Conservation (phyloP, 1,139 yeast genomes). For the Protomyces gravidus region DNA sequence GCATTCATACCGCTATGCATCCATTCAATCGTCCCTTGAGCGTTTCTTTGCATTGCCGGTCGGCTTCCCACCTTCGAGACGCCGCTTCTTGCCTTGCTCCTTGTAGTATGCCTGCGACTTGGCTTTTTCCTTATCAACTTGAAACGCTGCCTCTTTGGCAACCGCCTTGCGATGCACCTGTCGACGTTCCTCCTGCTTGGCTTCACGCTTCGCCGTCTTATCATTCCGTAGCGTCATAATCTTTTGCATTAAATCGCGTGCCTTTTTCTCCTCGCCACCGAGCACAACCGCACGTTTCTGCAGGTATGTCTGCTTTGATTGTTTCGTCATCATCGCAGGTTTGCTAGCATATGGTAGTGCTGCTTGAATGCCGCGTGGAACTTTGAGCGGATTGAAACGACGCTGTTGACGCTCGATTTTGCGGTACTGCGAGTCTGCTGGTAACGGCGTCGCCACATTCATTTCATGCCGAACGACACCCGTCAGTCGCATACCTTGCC, state of each 20-base stretch:
- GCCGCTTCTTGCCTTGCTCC: conserved; percentile 49
- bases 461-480: conserved; percentile 85
- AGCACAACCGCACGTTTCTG: conserved; percentile 89
- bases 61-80: conserved; percentile 25
- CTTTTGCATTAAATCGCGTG: conserved; percentile 82
- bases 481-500: conserved; percentile 95
- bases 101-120: conserved; percentile 83
- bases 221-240: conserved; percentile 78
- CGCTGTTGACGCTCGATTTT: conserved; percentile 85
- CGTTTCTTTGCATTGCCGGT: conserved; percentile 14
- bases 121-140: conserved; percentile 71
- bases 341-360: conserved; percentile 89
- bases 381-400: conserved; percentile 77
- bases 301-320: conserved; percentile 74
- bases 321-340: conserved; percentile 76
- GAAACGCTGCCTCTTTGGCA: conserved; percentile 67
- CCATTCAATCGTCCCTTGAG: background rate
- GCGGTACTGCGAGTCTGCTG: conserved; percentile 58
- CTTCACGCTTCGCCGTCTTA: conserved; percentile 72
- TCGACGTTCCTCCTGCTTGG: conserved; percentile 73
- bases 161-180: conserved; percentile 67
- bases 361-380: conserved; percentile 72
- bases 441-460: conserved; percentile 60
- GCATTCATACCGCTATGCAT: background rate
- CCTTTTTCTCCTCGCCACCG: conserved; percentile 72